phyloP scores from a whole-genome alignment of 2,329 filamentous ascomycete species.

The Colletotrichum brevisporum region DNA sequence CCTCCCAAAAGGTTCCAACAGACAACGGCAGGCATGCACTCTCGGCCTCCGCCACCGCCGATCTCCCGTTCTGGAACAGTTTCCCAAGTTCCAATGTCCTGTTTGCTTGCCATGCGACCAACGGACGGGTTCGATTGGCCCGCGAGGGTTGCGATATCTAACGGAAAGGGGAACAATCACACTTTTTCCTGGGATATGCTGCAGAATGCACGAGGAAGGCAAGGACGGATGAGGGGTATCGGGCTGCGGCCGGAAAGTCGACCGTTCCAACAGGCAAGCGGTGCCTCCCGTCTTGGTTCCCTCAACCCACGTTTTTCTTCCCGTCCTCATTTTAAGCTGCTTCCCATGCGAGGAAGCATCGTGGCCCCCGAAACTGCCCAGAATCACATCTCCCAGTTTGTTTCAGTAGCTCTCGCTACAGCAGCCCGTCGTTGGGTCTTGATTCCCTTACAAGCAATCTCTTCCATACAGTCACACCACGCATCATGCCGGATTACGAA shows the following conservation, averaged over 20 bases:
- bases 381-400: not conserved
- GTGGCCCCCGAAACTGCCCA: no score
- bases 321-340: no score
- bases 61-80: no score
- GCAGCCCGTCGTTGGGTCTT: no score
- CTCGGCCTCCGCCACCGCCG: no score
- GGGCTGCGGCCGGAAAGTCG: not conserved
- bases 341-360: no score
- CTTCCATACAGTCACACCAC: not conserved
- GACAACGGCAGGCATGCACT: not conserved
- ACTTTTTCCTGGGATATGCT: not conserved
- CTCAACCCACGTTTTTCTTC: not conserved
- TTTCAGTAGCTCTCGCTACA: not conserved
- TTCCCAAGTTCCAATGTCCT: no score
- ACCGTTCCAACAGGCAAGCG: not conserved
- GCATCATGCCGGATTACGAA: not conserved
- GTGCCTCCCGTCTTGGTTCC: not conserved
- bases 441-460: no score
- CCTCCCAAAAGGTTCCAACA: not conserved
- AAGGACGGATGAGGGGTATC: not conserved
- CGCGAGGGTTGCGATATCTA: no score
- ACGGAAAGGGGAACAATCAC: not conserved
- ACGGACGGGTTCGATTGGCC: no score
- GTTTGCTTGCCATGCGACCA: no score
- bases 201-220: not conserved